phyloP scores from a whole-genome alignment of 202 grass and related monocot genomes.

The Miscanthus sacchariflorus region DNA sequence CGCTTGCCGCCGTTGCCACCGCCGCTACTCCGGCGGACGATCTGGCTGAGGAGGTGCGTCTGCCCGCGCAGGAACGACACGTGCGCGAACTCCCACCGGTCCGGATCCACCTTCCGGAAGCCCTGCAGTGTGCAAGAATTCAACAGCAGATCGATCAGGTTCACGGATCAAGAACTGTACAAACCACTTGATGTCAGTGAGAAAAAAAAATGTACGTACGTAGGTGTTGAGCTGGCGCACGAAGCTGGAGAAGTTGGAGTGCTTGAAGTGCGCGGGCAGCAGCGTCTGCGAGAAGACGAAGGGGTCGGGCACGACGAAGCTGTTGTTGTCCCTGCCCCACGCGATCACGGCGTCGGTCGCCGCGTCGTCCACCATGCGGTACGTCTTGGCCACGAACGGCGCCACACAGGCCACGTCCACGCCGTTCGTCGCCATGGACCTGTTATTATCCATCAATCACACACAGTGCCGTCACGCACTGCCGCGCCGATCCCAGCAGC shows the following conservation, averaged over 20 bases:
- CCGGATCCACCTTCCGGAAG: constrained; percentile 81
- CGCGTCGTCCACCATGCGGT: constrained; percentile 74
- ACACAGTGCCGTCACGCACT: background rate
- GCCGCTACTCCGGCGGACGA: constrained; percentile 57
- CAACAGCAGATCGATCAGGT: background rate
- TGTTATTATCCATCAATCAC: background rate
- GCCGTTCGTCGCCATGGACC: background rate
- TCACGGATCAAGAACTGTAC: background rate
- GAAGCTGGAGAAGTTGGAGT: constrained; percentile 90
- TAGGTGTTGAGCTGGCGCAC: constrained; percentile 90
- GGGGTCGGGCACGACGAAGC: constrained; percentile 75
- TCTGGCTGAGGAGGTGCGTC: constrained; percentile 65
- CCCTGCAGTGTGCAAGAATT: constrained; percentile 41
- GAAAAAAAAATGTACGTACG: constrained; percentile 29
- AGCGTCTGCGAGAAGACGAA: constrained; percentile 79
- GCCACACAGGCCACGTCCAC: constrained; percentile 40
- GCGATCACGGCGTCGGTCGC: constrained; percentile 65
- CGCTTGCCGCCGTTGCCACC: constrained; percentile 1
- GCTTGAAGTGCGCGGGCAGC: constrained; percentile 85
- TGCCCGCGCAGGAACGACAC: constrained; percentile 72
- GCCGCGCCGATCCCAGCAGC: background rate
- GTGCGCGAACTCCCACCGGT: constrained; percentile 83
- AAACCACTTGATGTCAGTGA: no score
- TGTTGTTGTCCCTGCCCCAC: constrained; percentile 77
- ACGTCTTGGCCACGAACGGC: constrained; percentile 83